phyloP scores from a whole-genome alignment of 202 grass and related monocot genomes.

The Zizania palustris region DNA sequence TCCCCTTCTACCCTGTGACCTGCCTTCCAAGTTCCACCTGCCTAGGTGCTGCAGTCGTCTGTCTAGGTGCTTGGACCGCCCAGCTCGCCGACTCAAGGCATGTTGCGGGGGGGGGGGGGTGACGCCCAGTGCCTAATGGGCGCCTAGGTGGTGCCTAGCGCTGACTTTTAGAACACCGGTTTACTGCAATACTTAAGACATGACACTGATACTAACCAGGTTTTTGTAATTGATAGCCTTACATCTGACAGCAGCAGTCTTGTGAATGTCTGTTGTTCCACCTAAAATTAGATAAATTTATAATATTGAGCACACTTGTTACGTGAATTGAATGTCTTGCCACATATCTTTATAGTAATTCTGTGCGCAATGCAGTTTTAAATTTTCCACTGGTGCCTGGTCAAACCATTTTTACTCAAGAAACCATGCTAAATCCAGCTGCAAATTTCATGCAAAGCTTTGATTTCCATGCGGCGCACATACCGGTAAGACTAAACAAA shows the following conservation, averaged over 20 bases:
- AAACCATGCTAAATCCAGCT: slow-evolving; percentile 53
- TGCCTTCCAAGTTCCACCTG: too few species aligned
- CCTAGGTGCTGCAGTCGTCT: too few species aligned
- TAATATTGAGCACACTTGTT: background rate
- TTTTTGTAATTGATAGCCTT: background rate
- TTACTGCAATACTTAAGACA: background rate
- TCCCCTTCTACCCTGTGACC: too few species aligned
- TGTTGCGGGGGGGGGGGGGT: too few species aligned
- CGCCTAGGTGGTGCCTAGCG: too few species aligned
- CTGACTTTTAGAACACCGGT: too few species aligned
- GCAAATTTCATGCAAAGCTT: slow-evolving; percentile 61
- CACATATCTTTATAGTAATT: background rate
- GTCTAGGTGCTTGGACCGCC: too few species aligned
- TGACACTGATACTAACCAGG: background rate
- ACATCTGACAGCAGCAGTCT: slow-evolving; percentile 16
- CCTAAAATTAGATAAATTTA: background rate
- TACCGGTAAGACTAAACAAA: slow-evolving; percentile 47
- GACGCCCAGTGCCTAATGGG: too few species aligned
- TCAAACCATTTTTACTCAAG: slow-evolving; percentile 49
- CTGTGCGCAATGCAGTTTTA: slow-evolving; percentile 48
- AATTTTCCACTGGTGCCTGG: slow-evolving; percentile 52
- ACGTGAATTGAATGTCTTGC: slow-evolving; percentile 1
- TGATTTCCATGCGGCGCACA: slow-evolving; percentile 51
- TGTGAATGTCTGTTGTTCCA: slow-evolving; percentile 1
- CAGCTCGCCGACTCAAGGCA: too few species aligned